Conservation (phyloP, 169 alveolate species). For the Eimeria sp. region DNA sequence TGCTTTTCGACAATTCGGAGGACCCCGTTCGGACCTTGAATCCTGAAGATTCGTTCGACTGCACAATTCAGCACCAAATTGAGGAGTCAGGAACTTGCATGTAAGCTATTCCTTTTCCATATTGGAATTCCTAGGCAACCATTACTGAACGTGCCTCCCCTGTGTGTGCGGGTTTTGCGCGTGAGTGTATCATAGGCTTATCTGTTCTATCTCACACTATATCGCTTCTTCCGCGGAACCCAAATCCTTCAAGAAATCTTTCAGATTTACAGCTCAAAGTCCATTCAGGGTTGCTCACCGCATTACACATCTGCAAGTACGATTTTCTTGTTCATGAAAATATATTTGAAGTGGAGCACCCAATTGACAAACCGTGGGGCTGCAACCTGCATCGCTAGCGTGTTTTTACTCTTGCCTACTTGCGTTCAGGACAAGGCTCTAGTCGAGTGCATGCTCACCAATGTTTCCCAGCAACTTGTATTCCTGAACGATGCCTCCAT, state of each 20-base stretch:
- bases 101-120: background rate
- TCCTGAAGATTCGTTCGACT: slow-evolving; percentile 78
- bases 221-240: slow-evolving; percentile 74
- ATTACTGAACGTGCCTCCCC: background rate
- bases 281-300: slow-evolving; percentile 68
- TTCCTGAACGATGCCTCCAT: slow-evolving; percentile 74
- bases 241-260: slow-evolving; percentile 77
- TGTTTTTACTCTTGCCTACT: background rate
- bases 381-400: background rate
- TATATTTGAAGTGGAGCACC: no score
- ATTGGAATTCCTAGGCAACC: background rate
- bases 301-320: slow-evolving; percentile 70
- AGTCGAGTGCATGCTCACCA: slow-evolving; percentile 73
- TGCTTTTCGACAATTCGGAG: slow-evolving; percentile 75
- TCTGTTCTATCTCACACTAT: slow-evolving; percentile 79
- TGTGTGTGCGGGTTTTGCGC: background rate
- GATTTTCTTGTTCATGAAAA: background rate
- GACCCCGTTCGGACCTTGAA: slow-evolving; percentile 69
- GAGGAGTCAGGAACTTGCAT: slow-evolving; percentile 75
- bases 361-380: background rate
- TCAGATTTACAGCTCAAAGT: slow-evolving; percentile 80
- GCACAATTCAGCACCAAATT: slow-evolving; percentile 72
- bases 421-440: slow-evolving; percentile 51
- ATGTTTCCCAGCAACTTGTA: slow-evolving; percentile 72
- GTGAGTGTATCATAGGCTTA: slow-evolving; percentile 37